Evolutionary conservation across 106 monocot species (phyloP).

Genomic region (Phalaenopsis equestris): DNA sequence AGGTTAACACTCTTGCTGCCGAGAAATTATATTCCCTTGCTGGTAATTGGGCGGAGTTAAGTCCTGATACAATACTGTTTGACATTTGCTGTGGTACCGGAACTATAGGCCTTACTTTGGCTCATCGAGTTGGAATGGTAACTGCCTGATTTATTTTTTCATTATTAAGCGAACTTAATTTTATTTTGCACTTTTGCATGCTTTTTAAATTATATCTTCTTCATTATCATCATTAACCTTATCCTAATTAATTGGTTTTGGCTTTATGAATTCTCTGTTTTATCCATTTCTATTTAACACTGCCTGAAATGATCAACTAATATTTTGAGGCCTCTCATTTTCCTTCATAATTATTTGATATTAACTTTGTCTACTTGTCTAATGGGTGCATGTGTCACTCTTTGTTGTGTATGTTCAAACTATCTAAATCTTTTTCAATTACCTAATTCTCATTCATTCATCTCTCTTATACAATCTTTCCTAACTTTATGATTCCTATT

Average conservation of each 20-base stretch:
- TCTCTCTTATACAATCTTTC: background rate
- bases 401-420: background rate
- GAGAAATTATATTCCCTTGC: conserved; percentile 87
- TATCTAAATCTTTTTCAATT: background rate
- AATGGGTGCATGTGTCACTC: background rate
- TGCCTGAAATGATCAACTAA: background rate
- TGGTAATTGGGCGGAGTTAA: conserved; percentile 82
- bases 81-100: conserved; percentile 97
- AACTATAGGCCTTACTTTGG: conserved; percentile 90
- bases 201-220: background rate
- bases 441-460: background rate
- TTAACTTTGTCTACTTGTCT: background rate
- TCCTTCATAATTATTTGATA: background rate
- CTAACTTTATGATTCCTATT: background rate
- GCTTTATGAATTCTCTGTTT: background rate
- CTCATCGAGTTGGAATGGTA: conserved; percentile 93
- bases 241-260: background rate
- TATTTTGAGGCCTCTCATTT: background rate
- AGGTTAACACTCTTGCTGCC: conserved; percentile 98
- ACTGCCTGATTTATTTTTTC: conserved; percentile 2
- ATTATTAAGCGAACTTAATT: background rate
- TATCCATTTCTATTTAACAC: background rate
- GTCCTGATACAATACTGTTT: conserved; percentile 76
- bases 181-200: background rate
- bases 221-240: background rate